phyloP scores from a whole-genome alignment of 768 basidiomycete species.

The Tricholoma sp. region DNA sequence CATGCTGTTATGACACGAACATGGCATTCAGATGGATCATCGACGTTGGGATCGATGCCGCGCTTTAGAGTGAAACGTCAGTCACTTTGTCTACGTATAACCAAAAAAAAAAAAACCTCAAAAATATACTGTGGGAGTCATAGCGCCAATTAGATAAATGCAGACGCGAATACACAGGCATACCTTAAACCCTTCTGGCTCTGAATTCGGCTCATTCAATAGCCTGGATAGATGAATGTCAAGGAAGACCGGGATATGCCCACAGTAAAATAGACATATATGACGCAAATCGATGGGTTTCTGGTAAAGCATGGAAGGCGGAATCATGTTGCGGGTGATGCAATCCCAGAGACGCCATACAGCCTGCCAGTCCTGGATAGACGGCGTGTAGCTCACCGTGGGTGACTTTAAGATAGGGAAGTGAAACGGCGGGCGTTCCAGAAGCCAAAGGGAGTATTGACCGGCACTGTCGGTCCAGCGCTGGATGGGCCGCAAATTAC shows the following conservation, averaged over 20 bases:
- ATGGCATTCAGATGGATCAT: conserved; percentile 83
- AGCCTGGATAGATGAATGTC: conserved; percentile 84
- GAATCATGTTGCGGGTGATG: conserved; percentile 82
- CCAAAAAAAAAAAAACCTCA: conserved; percentile 40
- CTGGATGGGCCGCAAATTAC: conserved; percentile 79
- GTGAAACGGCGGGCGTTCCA: conserved; percentile 79
- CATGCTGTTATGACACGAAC: conserved; percentile 35
- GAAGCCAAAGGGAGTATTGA: conserved; percentile 83
- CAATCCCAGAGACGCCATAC: conserved; percentile 91
- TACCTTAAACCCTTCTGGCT: conserved; percentile 78
- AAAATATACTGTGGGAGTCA: conserved; percentile 54
- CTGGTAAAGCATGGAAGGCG: conserved; percentile 75
- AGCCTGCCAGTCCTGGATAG: conserved; percentile 70
- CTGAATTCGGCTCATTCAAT: conserved; percentile 72
- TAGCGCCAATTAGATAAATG: conserved; percentile 9
- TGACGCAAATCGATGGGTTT: conserved; percentile 94
- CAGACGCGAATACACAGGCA: conserved; percentile 3
- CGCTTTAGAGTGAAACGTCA: conserved; percentile 40
- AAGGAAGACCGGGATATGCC: conserved; percentile 89
- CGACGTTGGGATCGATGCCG: conserved; percentile 93
- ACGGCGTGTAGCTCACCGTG: conserved; percentile 41
- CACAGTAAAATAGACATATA: conserved; percentile 95
- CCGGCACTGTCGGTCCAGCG: conserved; percentile 75
- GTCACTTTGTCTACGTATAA: not conserved
- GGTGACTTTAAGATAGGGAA: conserved; percentile 61